These are phyloP conservation scores for Cytospora mali DNA, from an alignment of 2,329 filamentous ascomycete genomes.

Conservation along the genomic window DNA sequence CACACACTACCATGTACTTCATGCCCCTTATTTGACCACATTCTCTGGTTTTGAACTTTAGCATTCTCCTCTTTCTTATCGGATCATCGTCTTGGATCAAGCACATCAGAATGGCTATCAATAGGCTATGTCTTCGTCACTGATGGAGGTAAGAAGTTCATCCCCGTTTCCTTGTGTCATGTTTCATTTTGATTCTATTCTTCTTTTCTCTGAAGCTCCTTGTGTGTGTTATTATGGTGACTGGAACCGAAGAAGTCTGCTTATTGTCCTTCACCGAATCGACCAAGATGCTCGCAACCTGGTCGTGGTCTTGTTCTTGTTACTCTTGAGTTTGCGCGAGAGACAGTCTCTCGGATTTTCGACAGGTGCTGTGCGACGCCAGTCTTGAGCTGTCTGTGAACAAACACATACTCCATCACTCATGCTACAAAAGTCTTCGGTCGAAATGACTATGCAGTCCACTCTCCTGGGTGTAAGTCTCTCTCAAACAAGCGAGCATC, in stretches of 20 bases:
- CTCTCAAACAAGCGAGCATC: not conserved
- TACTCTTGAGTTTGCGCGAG: not conserved
- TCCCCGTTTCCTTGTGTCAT: not conserved
- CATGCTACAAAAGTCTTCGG: not conserved
- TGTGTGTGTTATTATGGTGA: not conserved
- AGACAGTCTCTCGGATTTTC: conserved; percentile 4
- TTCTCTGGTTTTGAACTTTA: not conserved
- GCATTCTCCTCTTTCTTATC: not conserved
- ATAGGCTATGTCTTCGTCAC: conserved; percentile 20
- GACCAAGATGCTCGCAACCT: conserved; percentile 1
- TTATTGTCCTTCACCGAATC: conserved; percentile 15
- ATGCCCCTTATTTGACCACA: not conserved
- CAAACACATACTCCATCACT: not conserved
- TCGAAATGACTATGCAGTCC: conserved; percentile 19
- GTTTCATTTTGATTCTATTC: not conserved
- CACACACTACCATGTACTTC: not conserved
- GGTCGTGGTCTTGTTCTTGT: conserved; percentile 21
- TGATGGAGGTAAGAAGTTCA: conserved; percentile 8
- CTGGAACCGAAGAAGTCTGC: conserved; percentile 15
- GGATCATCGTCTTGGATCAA: conserved; percentile 15
- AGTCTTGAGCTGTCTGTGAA: conserved; percentile 10
- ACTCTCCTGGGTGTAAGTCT: conserved; percentile 22
- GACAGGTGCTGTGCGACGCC: not conserved
- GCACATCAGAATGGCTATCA: conserved; percentile 8
- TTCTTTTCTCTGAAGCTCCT: not conserved